Evolutionary conservation across 345 rosid genomes (phyloP), one percentile per base, ranked within the genome.

Genomic region (Geranium brycei): DNA sequence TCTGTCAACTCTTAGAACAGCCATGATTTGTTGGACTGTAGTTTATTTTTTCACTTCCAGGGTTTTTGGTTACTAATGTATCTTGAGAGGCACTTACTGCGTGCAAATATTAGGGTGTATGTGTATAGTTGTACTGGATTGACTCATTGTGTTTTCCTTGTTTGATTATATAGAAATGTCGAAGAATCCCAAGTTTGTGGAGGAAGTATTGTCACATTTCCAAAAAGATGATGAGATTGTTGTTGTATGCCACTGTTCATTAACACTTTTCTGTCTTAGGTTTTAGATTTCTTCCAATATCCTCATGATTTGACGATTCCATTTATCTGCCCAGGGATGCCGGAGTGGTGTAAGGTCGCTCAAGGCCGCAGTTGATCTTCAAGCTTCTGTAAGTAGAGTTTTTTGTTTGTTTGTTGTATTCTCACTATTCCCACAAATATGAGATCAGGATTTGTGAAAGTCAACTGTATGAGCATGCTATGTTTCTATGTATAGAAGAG

Each of bases 321-420:
- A 17, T 58, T 12, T 58, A 17, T 19, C 62, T 4, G 14, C 7
- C 31, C 66, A 76, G 79, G 79, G 76, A 5, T 76, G 79, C 59
- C 62, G 66, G 73, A 68, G 73, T 47, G 79, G 79, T 19, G 65
- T 64, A 67, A 72, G 79, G 71, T 76, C 79, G 15, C 68, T 72
- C 10, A 65, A 68, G 75, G 76, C 79, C 30, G 76, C 72, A 35
- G 19, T 16, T 13, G 79, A 76, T 68, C 67, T 76, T 68, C 76
- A 76, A 64, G 58, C 68, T 35, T 72, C 71, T 58, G 79, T 76
- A 19, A 71, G 79, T 72, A n/a, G 15, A 23, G 12, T 31, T 19
- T 17, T 7, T n/a, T 17, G 17, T 6, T 13, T n/a, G n/a, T n/a
- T n/a, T n/a, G n/a, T 23, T 23, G 28, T 23, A 1, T 23, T 23